Evolutionary conservation across 106 monocot genomes (phyloP).

Genomic region (Dendrobium nobile): DNA sequence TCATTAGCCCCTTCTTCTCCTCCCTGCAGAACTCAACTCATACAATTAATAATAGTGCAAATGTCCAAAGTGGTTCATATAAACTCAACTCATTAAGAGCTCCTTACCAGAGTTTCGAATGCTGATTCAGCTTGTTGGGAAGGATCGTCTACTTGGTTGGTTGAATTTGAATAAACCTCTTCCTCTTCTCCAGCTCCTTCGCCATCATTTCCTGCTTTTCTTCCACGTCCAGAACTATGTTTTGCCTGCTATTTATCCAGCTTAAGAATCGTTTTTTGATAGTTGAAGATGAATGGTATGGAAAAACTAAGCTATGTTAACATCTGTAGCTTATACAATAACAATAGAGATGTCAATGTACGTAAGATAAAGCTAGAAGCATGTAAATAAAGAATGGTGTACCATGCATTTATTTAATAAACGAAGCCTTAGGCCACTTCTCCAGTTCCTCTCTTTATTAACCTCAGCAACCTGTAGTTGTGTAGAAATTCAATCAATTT

Average conservation of each 20-base stretch:
- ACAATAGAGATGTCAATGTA: too few relatives aligned
- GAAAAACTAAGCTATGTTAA: too few relatives aligned
- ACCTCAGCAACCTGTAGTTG: constrained; percentile 54
- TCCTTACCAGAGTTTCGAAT: constrained; percentile 35
- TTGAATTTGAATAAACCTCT: constrained; percentile 28
- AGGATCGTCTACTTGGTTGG: constrained; percentile 43
- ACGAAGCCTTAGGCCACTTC: constrained; percentile 89
- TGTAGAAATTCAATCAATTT: neutral
- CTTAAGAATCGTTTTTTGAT: neutral
- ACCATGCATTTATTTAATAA: constrained; percentile 77
- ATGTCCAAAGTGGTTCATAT: too few relatives aligned
- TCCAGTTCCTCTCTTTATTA: constrained; percentile 89
- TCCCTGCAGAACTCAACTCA: constrained; percentile 14
- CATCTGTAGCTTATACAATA: too few relatives aligned
- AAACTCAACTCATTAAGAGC: neutral
- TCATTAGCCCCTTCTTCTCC: constrained; percentile 39
- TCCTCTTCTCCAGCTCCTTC: constrained; percentile 68
- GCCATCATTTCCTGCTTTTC: constrained; percentile 51
- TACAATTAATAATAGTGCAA: neutral
- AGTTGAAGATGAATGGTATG: too few relatives aligned
- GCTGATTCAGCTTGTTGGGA: constrained; percentile 29
- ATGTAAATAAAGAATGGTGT: neutral
- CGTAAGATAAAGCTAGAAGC: too few relatives aligned
- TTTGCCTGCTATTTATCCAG: constrained; percentile 20
- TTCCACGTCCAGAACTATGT: constrained; percentile 28